Base-by-base conservation (phyloP, 2,329 filamentous ascomycete genomes). In the Mycosphaerella arachidis region DNA sequence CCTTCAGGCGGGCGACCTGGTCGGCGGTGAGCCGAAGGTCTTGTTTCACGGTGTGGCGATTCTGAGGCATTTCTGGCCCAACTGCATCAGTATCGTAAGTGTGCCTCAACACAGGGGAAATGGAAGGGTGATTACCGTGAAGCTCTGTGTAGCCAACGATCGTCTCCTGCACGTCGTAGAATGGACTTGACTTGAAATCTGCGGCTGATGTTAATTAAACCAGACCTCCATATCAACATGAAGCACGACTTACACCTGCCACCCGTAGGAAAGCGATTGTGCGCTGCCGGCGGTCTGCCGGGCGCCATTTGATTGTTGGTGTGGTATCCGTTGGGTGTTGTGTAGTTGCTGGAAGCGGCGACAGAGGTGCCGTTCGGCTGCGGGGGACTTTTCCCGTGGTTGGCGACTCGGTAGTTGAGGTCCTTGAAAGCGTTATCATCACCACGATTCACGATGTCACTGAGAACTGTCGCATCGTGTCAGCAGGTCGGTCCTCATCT, bases 151-250 rank as follows among this genome's bases (percentile, higher is more conserved):
- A 78, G 7, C 81, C 77, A 5, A 90, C 85, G 6, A 97, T 75
- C 30, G 85, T 81, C 57, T 85, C 79, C 50, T 86, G 73, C 33
- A 93, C 80, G 10, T 84, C 84, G 71, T 93, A 97, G 74, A 97
- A 99, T 0, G 94, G 93, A 69, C 91, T 96, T 4, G 85, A 74
- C 70, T 90, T 93, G 77, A 89, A 89, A 53, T 75, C 66, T 67
- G 27, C 29, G 18, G 20, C 35, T 31, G 33, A 27, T 29, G n/a
- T 52, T 20, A 40, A 43, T 24, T 53, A 43, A 31, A 50, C 33
- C 33, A 48, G 27, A 52, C 3, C 33, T 27, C 48, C 13, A 24
- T 18, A 12, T 37, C 18, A 45, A 20, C 2, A 43, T 27, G 45
- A 12, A 31, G 16, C 30, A 35, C 9, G 45, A 63, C 64, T 61